These are phyloP conservation scores for Angomonas ambiguus DNA, from an alignment of 208 protist species.

Conservation along the genomic window DNA sequence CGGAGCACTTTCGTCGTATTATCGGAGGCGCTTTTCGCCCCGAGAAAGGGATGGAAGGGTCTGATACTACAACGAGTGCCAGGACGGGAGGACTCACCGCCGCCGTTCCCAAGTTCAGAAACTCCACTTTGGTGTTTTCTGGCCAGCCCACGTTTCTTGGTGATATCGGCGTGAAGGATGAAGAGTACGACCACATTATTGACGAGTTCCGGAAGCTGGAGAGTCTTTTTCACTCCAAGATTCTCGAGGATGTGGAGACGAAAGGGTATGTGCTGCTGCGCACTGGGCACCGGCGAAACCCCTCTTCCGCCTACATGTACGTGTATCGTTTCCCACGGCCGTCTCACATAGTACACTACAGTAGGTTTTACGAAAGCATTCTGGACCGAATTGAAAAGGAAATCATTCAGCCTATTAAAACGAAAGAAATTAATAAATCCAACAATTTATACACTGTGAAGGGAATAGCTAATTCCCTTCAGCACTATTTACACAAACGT, in stretches of 20 bases:
- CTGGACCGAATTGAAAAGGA: constrained; percentile 28
- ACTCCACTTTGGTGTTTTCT: constrained; percentile 13
- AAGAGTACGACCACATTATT: constrained; percentile 56
- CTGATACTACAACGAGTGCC: not conserved
- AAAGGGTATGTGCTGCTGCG: constrained; percentile 35
- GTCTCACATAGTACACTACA: constrained; percentile 24
- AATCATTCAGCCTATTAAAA: constrained; percentile 12
- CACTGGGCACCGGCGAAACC: constrained; percentile 23
- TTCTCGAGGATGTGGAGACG: constrained; percentile 33
- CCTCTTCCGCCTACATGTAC: constrained; percentile 20
- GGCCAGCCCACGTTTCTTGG: constrained; percentile 67
- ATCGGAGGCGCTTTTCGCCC: constrained; percentile 8
- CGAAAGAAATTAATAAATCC: not conserved
- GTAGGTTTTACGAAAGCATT: constrained; percentile 29
- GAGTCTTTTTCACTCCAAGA: constrained; percentile 25
- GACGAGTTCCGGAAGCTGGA: constrained; percentile 40
- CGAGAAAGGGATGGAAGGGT: constrained; percentile 20
- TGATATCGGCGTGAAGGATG: constrained; percentile 57
- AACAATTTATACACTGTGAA: constrained; percentile 1
- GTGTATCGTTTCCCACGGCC: constrained; percentile 27
- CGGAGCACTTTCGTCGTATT: constrained; percentile 27
- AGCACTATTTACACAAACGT: not conserved
- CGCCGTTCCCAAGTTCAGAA: not conserved
- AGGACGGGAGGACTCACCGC: not conserved
- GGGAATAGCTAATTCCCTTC: not conserved